Conservation (phyloP, 1,284 basidiomycete species). For the Coniophora puteana region DNA sequence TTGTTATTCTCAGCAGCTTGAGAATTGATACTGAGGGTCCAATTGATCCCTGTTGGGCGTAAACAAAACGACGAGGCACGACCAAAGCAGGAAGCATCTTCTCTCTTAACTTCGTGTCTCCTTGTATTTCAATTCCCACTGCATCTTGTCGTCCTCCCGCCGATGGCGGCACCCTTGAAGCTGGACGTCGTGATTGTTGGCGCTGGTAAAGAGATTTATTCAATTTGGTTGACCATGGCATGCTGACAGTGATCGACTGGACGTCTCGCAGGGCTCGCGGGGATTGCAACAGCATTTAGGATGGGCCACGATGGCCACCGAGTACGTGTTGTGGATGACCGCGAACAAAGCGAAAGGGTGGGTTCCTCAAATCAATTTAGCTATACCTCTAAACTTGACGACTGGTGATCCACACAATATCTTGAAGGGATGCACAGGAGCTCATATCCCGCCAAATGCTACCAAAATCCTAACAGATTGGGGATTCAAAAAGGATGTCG, state of each 20-base stretch:
- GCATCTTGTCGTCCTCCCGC: no score
- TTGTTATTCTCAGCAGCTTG: no score
- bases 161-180: constrained; percentile 25
- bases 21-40: no score
- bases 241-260: neutral
- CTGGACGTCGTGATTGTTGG: constrained; percentile 40
- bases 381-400: no score
- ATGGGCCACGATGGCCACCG: constrained; percentile 42
- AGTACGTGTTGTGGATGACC: constrained; percentile 41
- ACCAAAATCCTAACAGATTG: constrained; percentile 45
- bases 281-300: constrained; percentile 44
- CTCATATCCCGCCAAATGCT: constrained; percentile 49
- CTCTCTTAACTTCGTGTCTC: no score
- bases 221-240: no score
- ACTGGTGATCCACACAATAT: no score
- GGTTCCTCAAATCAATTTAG: neutral
- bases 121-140: no score
- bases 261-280: constrained; percentile 29
- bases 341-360: constrained; percentile 26
- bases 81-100: no score
- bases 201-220: constrained; percentile 28
- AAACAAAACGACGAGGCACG: no score
- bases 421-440: constrained; percentile 29
- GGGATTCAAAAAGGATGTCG: constrained; percentile 39
- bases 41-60: no score